A percentile compares a stretch with the other conserved stretches of the same genome.
Evolutionary conservation across 23 red algal species (phyloP).

Genomic region (Pyropia haitanensis): DNA sequence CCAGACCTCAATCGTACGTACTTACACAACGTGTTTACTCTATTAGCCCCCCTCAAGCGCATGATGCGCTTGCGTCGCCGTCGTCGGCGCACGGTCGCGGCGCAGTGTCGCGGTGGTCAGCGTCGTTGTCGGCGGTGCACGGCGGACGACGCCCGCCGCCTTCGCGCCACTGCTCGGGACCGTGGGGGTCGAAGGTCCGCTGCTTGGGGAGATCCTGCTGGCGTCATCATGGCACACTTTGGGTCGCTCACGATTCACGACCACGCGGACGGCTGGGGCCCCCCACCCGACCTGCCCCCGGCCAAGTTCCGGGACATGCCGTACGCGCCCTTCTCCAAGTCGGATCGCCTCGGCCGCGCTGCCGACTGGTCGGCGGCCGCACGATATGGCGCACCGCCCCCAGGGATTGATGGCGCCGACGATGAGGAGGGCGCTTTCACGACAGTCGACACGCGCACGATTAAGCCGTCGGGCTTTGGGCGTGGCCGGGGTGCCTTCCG

Average conservation of each 20-base stretch:
- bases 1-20: too few relatives aligned
- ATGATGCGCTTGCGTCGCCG: too few relatives aligned
- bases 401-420: constrained; percentile 13
- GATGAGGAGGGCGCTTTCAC: constrained; percentile 64
- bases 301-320: constrained; percentile 88
- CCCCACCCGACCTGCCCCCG: constrained; percentile 86
- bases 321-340: constrained; percentile 95
- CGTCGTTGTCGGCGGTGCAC: too few relatives aligned
- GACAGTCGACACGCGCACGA: constrained; percentile 56
- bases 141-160: too few relatives aligned
- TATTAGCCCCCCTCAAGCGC: too few relatives aligned
- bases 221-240: constrained; percentile 37
- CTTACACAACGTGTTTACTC: too few relatives aligned
- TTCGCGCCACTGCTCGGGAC: too few relatives aligned
- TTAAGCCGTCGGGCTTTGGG: constrained; percentile 19
- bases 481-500: constrained; percentile 45
- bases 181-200: too few relatives aligned
- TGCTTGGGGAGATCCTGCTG: neutral
- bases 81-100: too few relatives aligned
- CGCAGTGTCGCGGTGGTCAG: too few relatives aligned
- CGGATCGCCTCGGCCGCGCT: constrained; percentile 77
- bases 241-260: constrained; percentile 57
- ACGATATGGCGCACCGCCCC: constrained; percentile 19
- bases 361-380: constrained; percentile 66
- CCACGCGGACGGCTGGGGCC: constrained; percentile 92